Percentiles rank a stretch among this genome's conserved stretches.
Evolutionary conservation across 306 rosid species (phyloP).

Genomic region (Castanea mollissima): DNA sequence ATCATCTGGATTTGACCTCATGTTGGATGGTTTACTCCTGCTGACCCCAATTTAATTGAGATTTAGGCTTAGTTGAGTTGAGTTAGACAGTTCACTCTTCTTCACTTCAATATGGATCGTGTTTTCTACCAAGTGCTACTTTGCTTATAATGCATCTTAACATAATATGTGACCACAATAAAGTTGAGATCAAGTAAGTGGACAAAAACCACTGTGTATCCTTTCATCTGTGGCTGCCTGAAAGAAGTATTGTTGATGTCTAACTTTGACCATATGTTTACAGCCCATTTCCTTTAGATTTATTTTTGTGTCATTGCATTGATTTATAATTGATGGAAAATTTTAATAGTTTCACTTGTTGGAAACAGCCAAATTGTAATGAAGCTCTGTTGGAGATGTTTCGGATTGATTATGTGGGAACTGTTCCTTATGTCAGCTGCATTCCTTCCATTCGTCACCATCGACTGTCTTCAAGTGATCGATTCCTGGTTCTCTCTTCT

Average conservation of each 20-base stretch:
- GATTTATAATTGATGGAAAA: background rate
- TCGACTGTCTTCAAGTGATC: constrained; percentile 61
- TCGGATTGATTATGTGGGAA: constrained; percentile 51
- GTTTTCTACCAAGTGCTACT: background rate
- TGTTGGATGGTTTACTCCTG: background rate
- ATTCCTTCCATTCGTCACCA: constrained; percentile 52
- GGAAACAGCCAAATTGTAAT: constrained; percentile 51
- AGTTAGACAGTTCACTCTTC: background rate
- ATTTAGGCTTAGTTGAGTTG: too few species aligned
- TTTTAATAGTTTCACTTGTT: constrained; percentile 9
- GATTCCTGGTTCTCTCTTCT: constrained; percentile 62
- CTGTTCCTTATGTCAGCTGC: constrained; percentile 54
- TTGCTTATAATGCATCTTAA: background rate
- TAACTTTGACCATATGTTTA: background rate
- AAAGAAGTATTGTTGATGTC: background rate
- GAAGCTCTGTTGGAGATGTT: constrained; percentile 53
- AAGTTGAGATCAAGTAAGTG: background rate
- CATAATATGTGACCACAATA: background rate
- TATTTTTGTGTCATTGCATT: background rate
- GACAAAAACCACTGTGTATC: background rate
- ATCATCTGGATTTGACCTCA: background rate
- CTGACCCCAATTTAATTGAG: too few species aligned
- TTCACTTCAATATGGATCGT: background rate
- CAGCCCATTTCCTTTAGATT: background rate
- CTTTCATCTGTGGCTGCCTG: background rate